Conservation (phyloP, 768 basidiomycete species). For the Tulasnella calospora region DNA sequence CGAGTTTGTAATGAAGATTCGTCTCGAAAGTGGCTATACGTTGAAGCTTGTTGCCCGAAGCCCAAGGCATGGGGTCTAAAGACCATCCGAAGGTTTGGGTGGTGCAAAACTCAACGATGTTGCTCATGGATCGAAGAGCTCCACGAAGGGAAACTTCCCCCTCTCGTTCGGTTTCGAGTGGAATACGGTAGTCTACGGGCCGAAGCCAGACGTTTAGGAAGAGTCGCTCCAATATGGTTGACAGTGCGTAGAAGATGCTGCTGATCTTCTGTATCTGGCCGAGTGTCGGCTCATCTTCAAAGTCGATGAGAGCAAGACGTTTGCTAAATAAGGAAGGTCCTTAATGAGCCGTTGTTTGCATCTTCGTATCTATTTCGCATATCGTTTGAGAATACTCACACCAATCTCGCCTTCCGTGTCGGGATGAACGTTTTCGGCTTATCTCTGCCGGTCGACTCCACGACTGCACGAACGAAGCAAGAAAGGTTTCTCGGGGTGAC, state of each 20-base stretch:
- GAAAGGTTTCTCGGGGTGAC: slow-evolving; percentile 9
- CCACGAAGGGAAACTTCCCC: not conserved
- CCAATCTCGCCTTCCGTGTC: not conserved
- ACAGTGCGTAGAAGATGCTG: slow-evolving; percentile 10
- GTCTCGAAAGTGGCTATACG: not conserved
- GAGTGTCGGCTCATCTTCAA: slow-evolving; percentile 3
- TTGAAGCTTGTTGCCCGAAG: not conserved
- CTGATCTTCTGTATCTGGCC: slow-evolving; percentile 5
- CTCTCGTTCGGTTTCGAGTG: not conserved
- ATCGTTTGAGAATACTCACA: not conserved
- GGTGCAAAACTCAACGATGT: slow-evolving; percentile 11
- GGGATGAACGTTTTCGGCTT: slow-evolving; percentile 4
- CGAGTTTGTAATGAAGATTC: slow-evolving; percentile 15
- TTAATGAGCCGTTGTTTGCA: not conserved
- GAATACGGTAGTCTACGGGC: slow-evolving; percentile 5
- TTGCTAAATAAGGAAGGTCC: slow-evolving; percentile 1
- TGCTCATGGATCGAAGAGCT: not conserved
- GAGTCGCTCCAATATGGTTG: not conserved
- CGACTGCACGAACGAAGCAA: not conserved
- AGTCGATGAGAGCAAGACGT: slow-evolving; percentile 1
- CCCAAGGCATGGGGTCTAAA: slow-evolving; percentile 19
- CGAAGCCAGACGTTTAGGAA: slow-evolving; percentile 9
- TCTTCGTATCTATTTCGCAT: not conserved
- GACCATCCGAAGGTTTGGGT: slow-evolving; percentile 2
- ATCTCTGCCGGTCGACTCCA: not conserved